Conservation (phyloP, 169 alveolate genomes). For the Cryptosporidium ubiquitum region DNA sequence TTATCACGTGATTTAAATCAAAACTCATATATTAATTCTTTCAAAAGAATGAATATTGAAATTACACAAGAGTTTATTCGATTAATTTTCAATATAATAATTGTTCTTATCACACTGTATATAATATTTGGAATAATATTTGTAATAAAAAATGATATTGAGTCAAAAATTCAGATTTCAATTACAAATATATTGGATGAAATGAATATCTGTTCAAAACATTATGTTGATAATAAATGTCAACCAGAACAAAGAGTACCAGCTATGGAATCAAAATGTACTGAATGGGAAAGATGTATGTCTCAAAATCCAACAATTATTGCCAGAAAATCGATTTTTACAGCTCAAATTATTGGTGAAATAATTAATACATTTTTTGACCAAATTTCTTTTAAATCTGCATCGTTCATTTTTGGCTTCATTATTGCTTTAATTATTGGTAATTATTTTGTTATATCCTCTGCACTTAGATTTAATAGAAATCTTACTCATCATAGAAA, state of each 20-base stretch:
- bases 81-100: constrained; percentile 20
- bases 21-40: not conserved
- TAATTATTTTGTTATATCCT: constrained; percentile 2
- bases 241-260: constrained; percentile 66
- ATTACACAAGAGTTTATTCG: constrained; percentile 8
- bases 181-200: constrained; percentile 44
- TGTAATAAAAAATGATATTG: constrained; percentile 63
- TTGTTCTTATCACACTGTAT: constrained; percentile 18
- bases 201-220: constrained; percentile 62
- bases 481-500: not conserved
- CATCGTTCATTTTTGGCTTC: constrained; percentile 52
- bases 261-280: constrained; percentile 65
- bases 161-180: constrained; percentile 66
- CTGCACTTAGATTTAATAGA: not conserved
- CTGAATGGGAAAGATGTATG: constrained; percentile 73
- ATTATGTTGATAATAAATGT: constrained; percentile 65
- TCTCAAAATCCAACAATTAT: constrained; percentile 67
- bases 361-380: constrained; percentile 59
- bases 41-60: not conserved
- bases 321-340: constrained; percentile 64
- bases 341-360: constrained; percentile 71
- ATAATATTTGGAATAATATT: constrained; percentile 27
- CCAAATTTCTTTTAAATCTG: constrained; percentile 68
- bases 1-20: not conserved
- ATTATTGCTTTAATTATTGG: constrained; percentile 58